These are phyloP conservation scores for Calonectria pseudoturangicola DNA, from an alignment of 2,329 filamentous ascomycete genomes.

Conservation along the genomic window DNA sequence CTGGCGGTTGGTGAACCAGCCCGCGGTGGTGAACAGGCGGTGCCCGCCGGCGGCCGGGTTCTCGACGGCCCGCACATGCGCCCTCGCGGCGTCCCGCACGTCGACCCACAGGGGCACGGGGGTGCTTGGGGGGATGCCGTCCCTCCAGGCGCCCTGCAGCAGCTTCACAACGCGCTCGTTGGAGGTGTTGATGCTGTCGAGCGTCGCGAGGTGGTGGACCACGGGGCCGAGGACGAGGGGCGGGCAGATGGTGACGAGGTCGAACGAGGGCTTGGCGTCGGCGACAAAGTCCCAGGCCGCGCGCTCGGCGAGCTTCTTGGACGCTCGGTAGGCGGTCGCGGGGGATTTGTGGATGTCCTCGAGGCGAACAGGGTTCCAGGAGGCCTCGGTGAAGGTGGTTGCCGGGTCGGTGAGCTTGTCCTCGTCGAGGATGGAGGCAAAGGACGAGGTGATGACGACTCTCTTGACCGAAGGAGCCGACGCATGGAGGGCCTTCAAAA, in stretches of 20 bases:
- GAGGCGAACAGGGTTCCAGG: slow-evolving; percentile 73
- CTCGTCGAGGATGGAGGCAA: slow-evolving; percentile 70
- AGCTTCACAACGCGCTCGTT: slow-evolving; percentile 71
- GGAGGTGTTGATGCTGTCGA: slow-evolving; percentile 71
- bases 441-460: slow-evolving; percentile 78
- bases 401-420: slow-evolving; percentile 60
- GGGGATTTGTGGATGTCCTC: slow-evolving; percentile 64
- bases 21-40: slow-evolving; percentile 70
- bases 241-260: slow-evolving; percentile 73
- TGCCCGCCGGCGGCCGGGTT: slow-evolving; percentile 67
- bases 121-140: slow-evolving; percentile 63
- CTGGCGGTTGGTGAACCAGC: slow-evolving; percentile 67
- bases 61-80: slow-evolving; percentile 73
- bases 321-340: slow-evolving; percentile 70
- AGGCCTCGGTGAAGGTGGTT: slow-evolving; percentile 66
- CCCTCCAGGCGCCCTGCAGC: slow-evolving; percentile 70
- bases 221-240: slow-evolving; percentile 74
- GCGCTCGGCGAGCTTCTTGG: slow-evolving; percentile 73
- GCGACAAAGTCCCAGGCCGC: slow-evolving; percentile 72
- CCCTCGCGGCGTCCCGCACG: slow-evolving; percentile 73
- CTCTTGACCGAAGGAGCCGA: slow-evolving; percentile 77
- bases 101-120: slow-evolving; percentile 70
- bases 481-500: slow-evolving; percentile 81
- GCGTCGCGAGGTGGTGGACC: slow-evolving; percentile 66
- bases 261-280: slow-evolving; percentile 65